Percentiles rank a stretch among this genome's conserved stretches.
Conservation (phyloP, 2,329 filamentous ascomycete genomes). For the Diplodia mutila region DNA sequence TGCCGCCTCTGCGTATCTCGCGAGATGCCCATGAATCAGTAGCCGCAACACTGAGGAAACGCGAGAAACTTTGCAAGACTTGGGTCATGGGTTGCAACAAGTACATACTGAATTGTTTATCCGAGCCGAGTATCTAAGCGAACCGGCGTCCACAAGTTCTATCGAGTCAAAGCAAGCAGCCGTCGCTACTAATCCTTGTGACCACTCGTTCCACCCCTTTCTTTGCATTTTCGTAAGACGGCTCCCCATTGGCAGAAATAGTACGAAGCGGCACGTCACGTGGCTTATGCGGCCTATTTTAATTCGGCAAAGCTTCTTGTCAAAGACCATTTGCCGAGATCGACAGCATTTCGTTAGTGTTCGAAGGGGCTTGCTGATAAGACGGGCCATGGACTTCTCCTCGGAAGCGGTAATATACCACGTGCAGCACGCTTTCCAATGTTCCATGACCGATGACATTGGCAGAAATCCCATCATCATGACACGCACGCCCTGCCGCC, state of each 20-base stretch:
- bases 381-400: conserved; percentile 1
- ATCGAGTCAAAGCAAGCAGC: not conserved
- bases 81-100: too few relatives aligned
- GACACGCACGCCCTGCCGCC: conserved; percentile 81
- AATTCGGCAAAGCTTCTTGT: not conserved
- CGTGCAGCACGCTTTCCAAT: not conserved
- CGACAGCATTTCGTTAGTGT: not conserved
- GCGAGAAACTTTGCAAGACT: too few relatives aligned
- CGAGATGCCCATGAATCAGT: too few relatives aligned
- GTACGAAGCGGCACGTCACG: not conserved
- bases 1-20: too few relatives aligned
- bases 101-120: too few relatives aligned
- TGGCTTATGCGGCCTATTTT: not conserved
- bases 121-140: too few relatives aligned
- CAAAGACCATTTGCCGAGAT: not conserved
- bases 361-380: not conserved
- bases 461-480: conserved; percentile 1
- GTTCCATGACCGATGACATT: not conserved
- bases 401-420: conserved; percentile 9
- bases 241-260: not conserved
- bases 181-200: not conserved
- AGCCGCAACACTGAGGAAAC: too few relatives aligned
- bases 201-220: not conserved
- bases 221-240: not conserved
- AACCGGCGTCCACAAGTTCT: not conserved